These are phyloP conservation scores for Limnanthes douglasii DNA, from an alignment of 345 rosid species.

Conservation along the genomic window DNA sequence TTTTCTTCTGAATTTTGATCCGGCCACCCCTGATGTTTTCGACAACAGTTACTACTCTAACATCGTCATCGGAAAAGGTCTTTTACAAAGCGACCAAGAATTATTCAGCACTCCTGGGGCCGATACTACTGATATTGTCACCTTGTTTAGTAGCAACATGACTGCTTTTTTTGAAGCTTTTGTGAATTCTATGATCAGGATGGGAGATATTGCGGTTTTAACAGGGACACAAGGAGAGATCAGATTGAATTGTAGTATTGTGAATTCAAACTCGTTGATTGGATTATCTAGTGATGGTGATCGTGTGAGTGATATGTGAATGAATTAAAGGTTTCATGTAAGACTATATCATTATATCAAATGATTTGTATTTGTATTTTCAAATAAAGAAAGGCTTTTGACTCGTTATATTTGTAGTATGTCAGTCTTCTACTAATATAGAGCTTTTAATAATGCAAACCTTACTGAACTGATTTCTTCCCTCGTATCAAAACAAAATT, in stretches of 20 bases:
- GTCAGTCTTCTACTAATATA: too few relatives aligned
- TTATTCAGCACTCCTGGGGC: conserved; percentile 35
- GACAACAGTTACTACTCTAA: conserved; percentile 38
- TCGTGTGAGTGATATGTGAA: too few relatives aligned
- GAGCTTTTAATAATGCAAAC: too few relatives aligned
- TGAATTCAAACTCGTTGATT: too few relatives aligned
- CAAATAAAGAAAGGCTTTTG: too few relatives aligned
- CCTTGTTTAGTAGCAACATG: conserved; percentile 19
- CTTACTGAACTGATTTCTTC: too few relatives aligned
- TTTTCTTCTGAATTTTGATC: conserved; percentile 26
- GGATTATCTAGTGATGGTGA: too few relatives aligned
- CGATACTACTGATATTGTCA: conserved; percentile 24
- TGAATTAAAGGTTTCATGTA: too few relatives aligned
- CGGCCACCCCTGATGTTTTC: conserved; percentile 29
- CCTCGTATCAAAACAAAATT: too few relatives aligned
- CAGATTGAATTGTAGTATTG: conserved; percentile 35
- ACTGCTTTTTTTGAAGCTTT: conserved; percentile 43
- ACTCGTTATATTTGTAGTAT: too few relatives aligned
- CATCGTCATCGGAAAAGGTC: conserved; percentile 23
- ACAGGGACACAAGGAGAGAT: conserved; percentile 46
- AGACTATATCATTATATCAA: too few relatives aligned
- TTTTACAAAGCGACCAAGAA: conserved; percentile 47
- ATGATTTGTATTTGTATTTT: too few relatives aligned
- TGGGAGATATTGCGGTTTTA: conserved; percentile 42
- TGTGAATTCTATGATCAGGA: conserved; percentile 35